Evolutionary conservation across 306 rosid species (phyloP).

Genomic region (Hylodesmum podocarpum): DNA sequence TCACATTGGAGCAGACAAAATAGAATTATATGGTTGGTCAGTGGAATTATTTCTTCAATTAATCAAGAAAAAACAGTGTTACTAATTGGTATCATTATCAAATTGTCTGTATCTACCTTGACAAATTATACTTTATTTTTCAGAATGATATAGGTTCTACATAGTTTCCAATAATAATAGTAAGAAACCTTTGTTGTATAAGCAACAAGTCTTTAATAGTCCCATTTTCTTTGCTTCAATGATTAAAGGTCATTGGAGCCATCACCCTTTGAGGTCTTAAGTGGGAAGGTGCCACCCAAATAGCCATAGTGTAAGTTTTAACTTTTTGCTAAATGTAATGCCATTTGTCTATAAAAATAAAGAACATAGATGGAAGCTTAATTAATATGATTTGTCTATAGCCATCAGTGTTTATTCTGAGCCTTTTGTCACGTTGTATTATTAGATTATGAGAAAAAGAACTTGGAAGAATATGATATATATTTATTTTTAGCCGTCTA

Average conservation of each 20-base stretch:
- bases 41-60: slow-evolving; percentile 25
- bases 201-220: neutral
- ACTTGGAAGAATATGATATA: neutral
- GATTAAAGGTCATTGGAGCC: slow-evolving; percentile 7
- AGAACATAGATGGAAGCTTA: neutral
- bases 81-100: slow-evolving; percentile 25
- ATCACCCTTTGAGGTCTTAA: slow-evolving; percentile 16
- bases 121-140: neutral
- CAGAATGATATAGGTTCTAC: slow-evolving; percentile 4
- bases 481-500: neutral
- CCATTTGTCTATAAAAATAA: neutral
- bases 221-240: slow-evolving; percentile 19
- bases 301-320: neutral
- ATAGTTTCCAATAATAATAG: neutral
- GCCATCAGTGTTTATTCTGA: neutral
- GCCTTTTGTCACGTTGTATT: neutral
- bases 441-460: neutral
- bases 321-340: neutral
- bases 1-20: neutral
- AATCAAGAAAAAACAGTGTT: slow-evolving; percentile 6
- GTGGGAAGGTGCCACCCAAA: slow-evolving; percentile 15
- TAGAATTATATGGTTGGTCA: slow-evolving; percentile 15
- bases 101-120: slow-evolving; percentile 21
- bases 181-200: neutral
- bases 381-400: neutral